These are phyloP conservation scores for Venturia carpophila DNA, from an alignment of 2,329 filamentous ascomycete genomes.

Conservation along the genomic window DNA sequence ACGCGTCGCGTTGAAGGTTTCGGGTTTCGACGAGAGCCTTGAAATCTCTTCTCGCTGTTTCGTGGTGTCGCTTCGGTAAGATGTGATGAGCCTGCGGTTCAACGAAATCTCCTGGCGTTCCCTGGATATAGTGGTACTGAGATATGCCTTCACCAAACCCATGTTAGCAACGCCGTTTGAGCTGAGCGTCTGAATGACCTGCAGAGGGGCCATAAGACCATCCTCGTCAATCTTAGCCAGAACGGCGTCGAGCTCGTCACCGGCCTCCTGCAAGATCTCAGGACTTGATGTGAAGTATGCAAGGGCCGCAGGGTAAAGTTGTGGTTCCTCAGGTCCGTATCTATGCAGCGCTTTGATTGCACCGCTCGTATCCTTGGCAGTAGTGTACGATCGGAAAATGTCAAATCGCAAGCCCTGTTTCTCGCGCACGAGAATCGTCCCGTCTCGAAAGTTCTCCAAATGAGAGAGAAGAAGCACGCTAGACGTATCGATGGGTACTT, in stretches of 20 bases:
- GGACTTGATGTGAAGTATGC: slow-evolving; percentile 88
- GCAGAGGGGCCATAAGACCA: slow-evolving; percentile 86
- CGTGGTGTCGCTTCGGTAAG: slow-evolving; percentile 76
- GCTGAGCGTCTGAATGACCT: slow-evolving; percentile 88
- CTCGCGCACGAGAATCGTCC: slow-evolving; percentile 86
- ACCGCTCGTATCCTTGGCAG: slow-evolving; percentile 81
- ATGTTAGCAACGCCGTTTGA: slow-evolving; percentile 81
- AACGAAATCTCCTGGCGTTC: slow-evolving; percentile 74
- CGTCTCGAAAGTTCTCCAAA: slow-evolving; percentile 80
- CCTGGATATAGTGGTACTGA: slow-evolving; percentile 78
- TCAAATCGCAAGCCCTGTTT: slow-evolving; percentile 87
- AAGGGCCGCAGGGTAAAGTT: slow-evolving; percentile 84
- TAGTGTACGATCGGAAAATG: slow-evolving; percentile 93
- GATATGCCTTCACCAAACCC: slow-evolving; percentile 93
- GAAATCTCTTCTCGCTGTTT: slow-evolving; percentile 70
- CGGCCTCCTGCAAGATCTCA: slow-evolving; percentile 74
- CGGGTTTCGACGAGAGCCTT: slow-evolving; percentile 69
- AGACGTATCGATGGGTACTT: slow-evolving; percentile 81
- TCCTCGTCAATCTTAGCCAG: slow-evolving; percentile 82
- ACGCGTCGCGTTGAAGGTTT: slow-evolving; percentile 82
- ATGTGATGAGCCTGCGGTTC: slow-evolving; percentile 73
- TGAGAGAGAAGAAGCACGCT: slow-evolving; percentile 91
- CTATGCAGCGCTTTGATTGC: slow-evolving; percentile 84
- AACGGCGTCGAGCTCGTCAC: slow-evolving; percentile 71
- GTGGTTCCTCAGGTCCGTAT: slow-evolving; percentile 84